A percentile compares a stretch with the other conserved stretches of the same genome.
Conservation (phyloP, 805 yeast genomes). For the Candida ficus region DNA sequence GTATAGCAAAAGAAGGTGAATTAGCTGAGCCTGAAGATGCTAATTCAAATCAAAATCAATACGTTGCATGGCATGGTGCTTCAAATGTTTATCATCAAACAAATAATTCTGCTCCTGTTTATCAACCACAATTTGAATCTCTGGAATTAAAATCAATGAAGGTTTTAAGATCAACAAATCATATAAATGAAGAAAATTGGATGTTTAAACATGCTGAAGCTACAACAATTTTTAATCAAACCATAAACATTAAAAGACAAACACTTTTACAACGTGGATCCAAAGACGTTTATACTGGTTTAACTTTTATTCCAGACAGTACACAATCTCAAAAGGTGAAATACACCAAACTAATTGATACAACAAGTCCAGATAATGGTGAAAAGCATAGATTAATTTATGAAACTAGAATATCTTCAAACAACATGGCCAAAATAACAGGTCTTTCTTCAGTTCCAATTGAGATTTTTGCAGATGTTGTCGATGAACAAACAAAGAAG, state of each 20-base stretch:
- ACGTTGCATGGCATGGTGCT: conserved; percentile 50
- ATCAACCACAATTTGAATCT: conserved; percentile 13
- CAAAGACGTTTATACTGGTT: conserved; percentile 83
- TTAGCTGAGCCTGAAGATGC: conserved; percentile 62
- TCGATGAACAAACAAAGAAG: conserved; percentile 48
- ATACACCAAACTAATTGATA: conserved; percentile 21
- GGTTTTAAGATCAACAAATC: conserved; percentile 15
- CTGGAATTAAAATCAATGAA: conserved; percentile 22
- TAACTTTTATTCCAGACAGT: conserved; percentile 61
- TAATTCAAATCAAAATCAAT: conserved; percentile 45
- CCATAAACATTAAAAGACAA: conserved; percentile 49
- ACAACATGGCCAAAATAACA: conserved; percentile 48
- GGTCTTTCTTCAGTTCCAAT: conserved; percentile 60
- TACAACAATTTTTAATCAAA: conserved; percentile 64
- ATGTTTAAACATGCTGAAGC: conserved; percentile 79
- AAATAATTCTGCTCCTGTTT: conserved; percentile 7
- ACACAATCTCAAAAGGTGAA: conserved; percentile 60
- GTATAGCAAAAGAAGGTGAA: conserved; percentile 68
- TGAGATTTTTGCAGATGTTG: conserved; percentile 52
- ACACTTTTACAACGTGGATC: conserved; percentile 50
- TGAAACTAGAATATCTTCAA: conserved; percentile 42
- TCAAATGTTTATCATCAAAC: conserved; percentile 33
- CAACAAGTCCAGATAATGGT: conserved; percentile 24
- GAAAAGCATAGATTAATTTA: conserved; percentile 33
- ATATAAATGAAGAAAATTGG: conserved; percentile 69